These are phyloP conservation scores for Carpinus fangiana DNA, from an alignment of 306 rosid genomes.

Conservation along the genomic window DNA sequence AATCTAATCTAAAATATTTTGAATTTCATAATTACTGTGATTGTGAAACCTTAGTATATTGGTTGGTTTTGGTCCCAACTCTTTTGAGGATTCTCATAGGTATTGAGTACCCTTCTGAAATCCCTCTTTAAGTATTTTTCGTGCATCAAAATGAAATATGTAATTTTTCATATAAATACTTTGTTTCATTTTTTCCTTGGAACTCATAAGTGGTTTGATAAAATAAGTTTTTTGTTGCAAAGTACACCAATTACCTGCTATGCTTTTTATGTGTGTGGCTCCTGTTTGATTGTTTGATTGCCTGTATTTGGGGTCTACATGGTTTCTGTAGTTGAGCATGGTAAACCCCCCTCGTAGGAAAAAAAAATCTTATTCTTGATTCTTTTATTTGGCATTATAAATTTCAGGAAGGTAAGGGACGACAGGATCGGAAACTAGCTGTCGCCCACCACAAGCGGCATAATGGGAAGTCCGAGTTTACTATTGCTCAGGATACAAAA, in stretches of 20 bases:
- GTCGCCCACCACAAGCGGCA: constrained; percentile 68
- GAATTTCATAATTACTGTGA: too few species aligned
- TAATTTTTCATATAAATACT: neutral
- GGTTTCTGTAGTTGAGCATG: neutral
- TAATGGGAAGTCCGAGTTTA: constrained; percentile 62
- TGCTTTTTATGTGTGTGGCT: neutral
- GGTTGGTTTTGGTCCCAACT: too few species aligned
- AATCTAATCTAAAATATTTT: too few species aligned
- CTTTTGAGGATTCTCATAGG: too few species aligned
- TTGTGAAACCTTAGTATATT: too few species aligned
- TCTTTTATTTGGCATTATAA: constrained; percentile 6
- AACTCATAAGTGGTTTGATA: neutral
- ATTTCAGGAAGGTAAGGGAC: constrained; percentile 83
- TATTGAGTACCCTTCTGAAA: neutral
- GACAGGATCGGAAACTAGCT: constrained; percentile 84
- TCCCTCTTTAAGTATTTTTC: neutral
- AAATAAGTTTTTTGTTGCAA: neutral
- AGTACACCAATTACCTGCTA: neutral
- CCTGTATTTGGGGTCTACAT: neutral
- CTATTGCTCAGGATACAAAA: constrained; percentile 61
- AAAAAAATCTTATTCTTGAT: neutral
- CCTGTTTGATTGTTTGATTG: neutral
- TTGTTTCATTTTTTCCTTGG: neutral
- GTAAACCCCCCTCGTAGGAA: neutral
- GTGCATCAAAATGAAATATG: neutral